Percentiles rank a stretch among this genome's conserved stretches.
These are phyloP conservation scores for Cymbidium sinense DNA, from an alignment of 106 monocot species.

Conservation along the genomic window DNA sequence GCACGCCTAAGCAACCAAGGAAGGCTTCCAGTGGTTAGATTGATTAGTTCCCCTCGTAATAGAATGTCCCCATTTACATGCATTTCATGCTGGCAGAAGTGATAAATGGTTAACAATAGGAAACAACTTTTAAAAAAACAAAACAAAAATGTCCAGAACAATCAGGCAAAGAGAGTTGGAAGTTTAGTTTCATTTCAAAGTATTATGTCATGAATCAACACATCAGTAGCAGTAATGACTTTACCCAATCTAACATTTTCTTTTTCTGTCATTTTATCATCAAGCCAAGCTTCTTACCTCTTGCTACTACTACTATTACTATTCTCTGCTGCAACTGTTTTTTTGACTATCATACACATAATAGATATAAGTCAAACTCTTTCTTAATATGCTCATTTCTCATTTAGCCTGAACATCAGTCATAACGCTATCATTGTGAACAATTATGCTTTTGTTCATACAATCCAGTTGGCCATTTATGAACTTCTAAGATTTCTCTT, in stretches of 20 bases:
- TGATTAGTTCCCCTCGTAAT: slow-evolving; percentile 48
- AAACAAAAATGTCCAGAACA: neutral
- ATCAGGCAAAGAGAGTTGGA: neutral
- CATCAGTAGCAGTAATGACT: no score
- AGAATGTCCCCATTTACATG: slow-evolving; percentile 56
- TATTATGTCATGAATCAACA: neutral
- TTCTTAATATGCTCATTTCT: no score
- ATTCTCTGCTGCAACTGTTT: no score
- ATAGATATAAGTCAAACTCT: no score
- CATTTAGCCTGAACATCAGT: neutral
- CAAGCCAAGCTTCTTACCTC: no score
- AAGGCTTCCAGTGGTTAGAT: slow-evolving; percentile 58
- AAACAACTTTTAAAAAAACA: neutral
- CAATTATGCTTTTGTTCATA: neutral
- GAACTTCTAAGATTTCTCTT: neutral
- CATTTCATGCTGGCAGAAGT: slow-evolving; percentile 76
- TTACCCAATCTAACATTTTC: no score
- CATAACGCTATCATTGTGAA: neutral
- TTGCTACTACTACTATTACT: no score
- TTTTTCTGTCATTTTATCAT: no score
- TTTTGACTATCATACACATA: no score
- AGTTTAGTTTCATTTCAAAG: neutral
- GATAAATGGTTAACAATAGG: neutral
- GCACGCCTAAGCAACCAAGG: slow-evolving; percentile 48
- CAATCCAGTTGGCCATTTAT: neutral